Percentiles rank a stretch among this genome's conserved stretches.
phyloP scores from a whole-genome alignment of 2,329 filamentous ascomycete species.

The Peltaster fructicola region DNA sequence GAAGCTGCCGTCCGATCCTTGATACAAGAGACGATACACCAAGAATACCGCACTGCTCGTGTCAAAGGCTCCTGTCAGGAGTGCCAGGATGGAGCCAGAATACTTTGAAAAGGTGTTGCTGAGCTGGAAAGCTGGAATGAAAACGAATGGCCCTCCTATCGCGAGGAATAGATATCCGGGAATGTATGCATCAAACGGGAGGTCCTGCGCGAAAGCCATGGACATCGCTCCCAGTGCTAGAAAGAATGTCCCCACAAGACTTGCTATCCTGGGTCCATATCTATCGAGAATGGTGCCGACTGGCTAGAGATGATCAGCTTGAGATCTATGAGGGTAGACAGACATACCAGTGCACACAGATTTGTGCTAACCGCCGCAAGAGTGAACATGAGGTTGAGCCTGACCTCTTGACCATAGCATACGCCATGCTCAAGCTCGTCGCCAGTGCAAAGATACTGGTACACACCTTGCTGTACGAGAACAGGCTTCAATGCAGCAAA shows the following conservation, averaged over 20 bases:
- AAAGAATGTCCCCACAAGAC: conserved; percentile 51
- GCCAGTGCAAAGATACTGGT: conserved; percentile 43
- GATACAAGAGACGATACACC: conserved; percentile 29
- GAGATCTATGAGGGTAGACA: too few species aligned
- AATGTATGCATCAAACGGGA: conserved; percentile 49
- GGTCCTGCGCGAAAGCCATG: conserved; percentile 46
- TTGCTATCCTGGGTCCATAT: conserved; percentile 61
- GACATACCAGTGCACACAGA: conserved; percentile 63
- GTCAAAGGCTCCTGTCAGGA: conserved; percentile 34
- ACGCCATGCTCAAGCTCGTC: conserved; percentile 33
- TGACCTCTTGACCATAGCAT: conserved; percentile 41
- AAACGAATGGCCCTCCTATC: conserved; percentile 32
- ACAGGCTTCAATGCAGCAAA: conserved; percentile 75
- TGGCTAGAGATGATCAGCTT: too few species aligned
- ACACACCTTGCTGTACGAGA: conserved; percentile 55
- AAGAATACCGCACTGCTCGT: conserved; percentile 32
- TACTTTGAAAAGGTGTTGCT: conserved; percentile 34
- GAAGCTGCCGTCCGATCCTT: conserved; percentile 24
- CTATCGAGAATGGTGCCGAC: conserved; percentile 72
- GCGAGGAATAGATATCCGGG: conserved; percentile 33
- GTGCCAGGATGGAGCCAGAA: conserved; percentile 30
- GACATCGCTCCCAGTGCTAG: conserved; percentile 52
- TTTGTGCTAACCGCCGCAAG: conserved; percentile 77
- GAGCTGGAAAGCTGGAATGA: conserved; percentile 34
- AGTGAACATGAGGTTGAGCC: conserved; percentile 83